Conservation (phyloP, 805 yeast species). For the Candida hungchunana region DNA sequence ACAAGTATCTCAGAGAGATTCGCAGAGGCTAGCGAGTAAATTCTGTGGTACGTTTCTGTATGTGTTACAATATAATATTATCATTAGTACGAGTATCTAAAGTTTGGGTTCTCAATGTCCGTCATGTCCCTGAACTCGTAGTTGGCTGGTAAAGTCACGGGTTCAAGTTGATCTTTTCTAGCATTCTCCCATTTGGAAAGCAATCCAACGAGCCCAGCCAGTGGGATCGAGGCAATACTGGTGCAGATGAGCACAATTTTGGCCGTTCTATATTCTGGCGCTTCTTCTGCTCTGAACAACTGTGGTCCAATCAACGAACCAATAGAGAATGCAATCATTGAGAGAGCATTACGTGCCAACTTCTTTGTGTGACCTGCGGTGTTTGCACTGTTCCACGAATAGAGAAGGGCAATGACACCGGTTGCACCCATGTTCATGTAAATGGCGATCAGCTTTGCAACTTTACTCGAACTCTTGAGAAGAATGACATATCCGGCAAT, state of each 20-base stretch:
- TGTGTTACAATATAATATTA: no score
- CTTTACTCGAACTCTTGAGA: slow-evolving; percentile 33
- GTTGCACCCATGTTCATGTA: slow-evolving; percentile 53
- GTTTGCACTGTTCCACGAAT: slow-evolving; percentile 59
- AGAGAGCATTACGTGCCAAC: slow-evolving; percentile 47
- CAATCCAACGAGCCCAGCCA: slow-evolving; percentile 39
- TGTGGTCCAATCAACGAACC: slow-evolving; percentile 65
- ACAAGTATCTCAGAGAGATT: slow-evolving; percentile 80
- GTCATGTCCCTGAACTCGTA: slow-evolving; percentile 54
- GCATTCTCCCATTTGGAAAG: slow-evolving; percentile 46
- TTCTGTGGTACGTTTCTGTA: no score
- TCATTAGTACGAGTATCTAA: slow-evolving; percentile 38
- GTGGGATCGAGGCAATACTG: slow-evolving; percentile 42
- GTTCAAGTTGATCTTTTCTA: slow-evolving; percentile 39
- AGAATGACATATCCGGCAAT: slow-evolving; percentile 47
- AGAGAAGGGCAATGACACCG: slow-evolving; percentile 52
- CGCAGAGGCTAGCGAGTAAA: slow-evolving; percentile 89
- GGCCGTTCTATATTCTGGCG: slow-evolving; percentile 54
- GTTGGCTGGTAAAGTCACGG: slow-evolving; percentile 29
- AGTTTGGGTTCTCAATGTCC: slow-evolving; percentile 40
- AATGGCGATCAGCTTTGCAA: slow-evolving; percentile 46
- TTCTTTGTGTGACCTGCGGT: slow-evolving; percentile 62
- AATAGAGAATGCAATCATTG: slow-evolving; percentile 55
- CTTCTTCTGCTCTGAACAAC: slow-evolving; percentile 45
- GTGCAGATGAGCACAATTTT: slow-evolving; percentile 52